These are phyloP conservation scores for Chaetomiaceae sp. DNA, from an alignment of 2,329 filamentous ascomycete species.

Conservation along the genomic window DNA sequence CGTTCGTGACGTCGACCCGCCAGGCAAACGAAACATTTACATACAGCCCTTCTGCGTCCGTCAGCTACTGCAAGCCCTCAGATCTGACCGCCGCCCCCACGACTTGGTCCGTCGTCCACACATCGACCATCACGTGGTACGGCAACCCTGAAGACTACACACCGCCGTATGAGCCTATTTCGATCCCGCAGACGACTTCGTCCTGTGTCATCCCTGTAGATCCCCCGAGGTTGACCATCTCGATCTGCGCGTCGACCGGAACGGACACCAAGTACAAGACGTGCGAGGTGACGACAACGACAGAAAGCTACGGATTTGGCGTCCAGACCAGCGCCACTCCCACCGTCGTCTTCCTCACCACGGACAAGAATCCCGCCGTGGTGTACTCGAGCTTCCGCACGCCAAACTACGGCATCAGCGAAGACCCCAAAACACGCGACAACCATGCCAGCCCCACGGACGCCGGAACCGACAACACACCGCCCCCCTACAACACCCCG, in stretches of 20 bases:
- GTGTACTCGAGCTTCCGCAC: slow-evolving; percentile 38
- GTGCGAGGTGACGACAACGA: slow-evolving; percentile 30
- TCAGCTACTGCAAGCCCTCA: slow-evolving; percentile 25
- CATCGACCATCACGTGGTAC: slow-evolving; percentile 46
- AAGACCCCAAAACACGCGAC: slow-evolving; percentile 22
- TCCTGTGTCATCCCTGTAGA: slow-evolving; percentile 32
- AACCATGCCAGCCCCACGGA: slow-evolving; percentile 17
- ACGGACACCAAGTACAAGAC: slow-evolving; percentile 29
- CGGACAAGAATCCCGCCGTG: slow-evolving; percentile 53
- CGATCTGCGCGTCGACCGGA: slow-evolving; percentile 26
- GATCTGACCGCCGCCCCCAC: slow-evolving; percentile 26
- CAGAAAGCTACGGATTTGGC: slow-evolving; percentile 32
- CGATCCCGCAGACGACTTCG: slow-evolving; percentile 36
- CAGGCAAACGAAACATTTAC: slow-evolving; percentile 12
- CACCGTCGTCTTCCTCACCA: slow-evolving; percentile 44
- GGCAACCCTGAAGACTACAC: slow-evolving; percentile 45
- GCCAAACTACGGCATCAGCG: slow-evolving; percentile 37
- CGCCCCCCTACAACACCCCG: slow-evolving; percentile 19
- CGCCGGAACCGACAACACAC: not conserved
- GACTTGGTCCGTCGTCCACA: slow-evolving; percentile 44
- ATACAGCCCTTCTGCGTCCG: not conserved
- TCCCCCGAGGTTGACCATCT: slow-evolving; percentile 21
- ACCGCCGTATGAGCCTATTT: slow-evolving; percentile 41
- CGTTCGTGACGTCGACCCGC: slow-evolving; percentile 10
- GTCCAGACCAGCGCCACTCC: slow-evolving; percentile 13